phyloP scores from a whole-genome alignment of 495 filamentous ascomycete genomes.

The Penicillium lagena region DNA sequence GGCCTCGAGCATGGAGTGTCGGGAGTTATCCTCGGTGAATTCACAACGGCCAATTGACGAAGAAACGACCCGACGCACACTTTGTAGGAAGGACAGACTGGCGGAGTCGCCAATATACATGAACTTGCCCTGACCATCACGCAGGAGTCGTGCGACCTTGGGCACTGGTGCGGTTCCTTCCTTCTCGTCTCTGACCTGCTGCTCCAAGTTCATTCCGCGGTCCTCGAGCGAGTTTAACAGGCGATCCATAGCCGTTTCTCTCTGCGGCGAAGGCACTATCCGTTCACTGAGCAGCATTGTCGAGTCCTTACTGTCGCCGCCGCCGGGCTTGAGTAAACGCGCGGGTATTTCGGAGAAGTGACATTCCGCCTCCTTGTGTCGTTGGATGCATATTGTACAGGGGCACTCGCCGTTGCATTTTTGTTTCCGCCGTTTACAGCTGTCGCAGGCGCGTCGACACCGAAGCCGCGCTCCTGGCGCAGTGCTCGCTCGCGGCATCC shows the following conservation, averaged over 20 bases:
- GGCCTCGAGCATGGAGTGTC: conserved; percentile 63
- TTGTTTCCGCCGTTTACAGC: conserved; percentile 73
- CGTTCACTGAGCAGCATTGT: conserved; percentile 37
- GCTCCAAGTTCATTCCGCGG: conserved; percentile 26
- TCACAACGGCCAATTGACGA: conserved; percentile 56
- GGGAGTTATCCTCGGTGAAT: conserved; percentile 63
- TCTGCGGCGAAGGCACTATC: conserved; percentile 23
- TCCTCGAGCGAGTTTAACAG: conserved; percentile 35
- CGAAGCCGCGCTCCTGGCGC: conserved; percentile 31
- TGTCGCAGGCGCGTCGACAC: conserved; percentile 57
- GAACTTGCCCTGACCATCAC: conserved; percentile 48
- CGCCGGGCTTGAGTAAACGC: conserved; percentile 26
- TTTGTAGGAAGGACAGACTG: conserved; percentile 63
- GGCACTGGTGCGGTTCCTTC: conserved; percentile 35
- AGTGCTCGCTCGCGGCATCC: conserved; percentile 33
- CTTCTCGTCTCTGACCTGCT: conserved; percentile 28
- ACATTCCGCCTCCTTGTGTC: conserved; percentile 43
- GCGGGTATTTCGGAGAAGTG: conserved; percentile 40
- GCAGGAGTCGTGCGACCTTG: conserved; percentile 45
- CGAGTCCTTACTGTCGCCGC: conserved; percentile 17
- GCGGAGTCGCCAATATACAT: conserved; percentile 71
- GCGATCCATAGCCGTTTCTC: conserved; percentile 35
- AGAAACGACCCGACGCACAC: conserved; percentile 66
- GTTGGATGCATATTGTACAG: conserved; percentile 60
- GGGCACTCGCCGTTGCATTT: conserved; percentile 71